These are phyloP conservation scores for Russula virescens DNA, from an alignment of 768 basidiomycete genomes.

Conservation along the genomic window DNA sequence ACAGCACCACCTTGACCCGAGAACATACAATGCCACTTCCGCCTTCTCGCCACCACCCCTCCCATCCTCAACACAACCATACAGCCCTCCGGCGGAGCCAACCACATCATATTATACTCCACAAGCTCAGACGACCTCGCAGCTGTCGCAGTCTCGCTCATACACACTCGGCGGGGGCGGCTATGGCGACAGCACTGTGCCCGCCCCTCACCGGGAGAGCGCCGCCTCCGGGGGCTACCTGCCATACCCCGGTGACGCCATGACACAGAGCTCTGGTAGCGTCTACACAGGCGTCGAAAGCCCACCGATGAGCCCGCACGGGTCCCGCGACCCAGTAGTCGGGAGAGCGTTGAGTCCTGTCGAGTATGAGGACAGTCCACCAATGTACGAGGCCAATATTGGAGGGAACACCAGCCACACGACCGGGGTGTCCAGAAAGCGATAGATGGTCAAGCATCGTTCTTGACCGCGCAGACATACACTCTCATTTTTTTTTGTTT, in stretches of 20 bases:
- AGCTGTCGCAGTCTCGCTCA: conserved; percentile 30
- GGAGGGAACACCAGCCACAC: not conserved
- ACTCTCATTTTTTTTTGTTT: not conserved
- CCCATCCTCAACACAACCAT: conserved; percentile 19
- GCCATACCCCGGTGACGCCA: conserved; percentile 22
- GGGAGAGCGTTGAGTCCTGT: conserved; percentile 10
- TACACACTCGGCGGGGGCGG: conserved; percentile 54
- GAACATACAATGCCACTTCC: conserved; percentile 38
- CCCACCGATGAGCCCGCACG: conserved; percentile 5
- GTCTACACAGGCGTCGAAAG: conserved; percentile 10
- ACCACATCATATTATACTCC: conserved; percentile 13
- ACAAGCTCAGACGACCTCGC: not conserved
- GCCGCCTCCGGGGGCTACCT: conserved; percentile 23
- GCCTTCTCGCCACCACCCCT: conserved; percentile 23
- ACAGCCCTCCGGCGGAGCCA: conserved; percentile 14
- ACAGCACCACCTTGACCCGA: conserved; percentile 31
- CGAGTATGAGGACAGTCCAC: conserved; percentile 51
- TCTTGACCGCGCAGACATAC: not conserved
- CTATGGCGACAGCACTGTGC: conserved; percentile 44
- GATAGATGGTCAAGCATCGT: conserved; percentile 3
- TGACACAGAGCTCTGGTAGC: conserved; percentile 4
- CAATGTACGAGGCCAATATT: conserved; percentile 56
- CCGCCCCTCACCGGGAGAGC: conserved; percentile 23
- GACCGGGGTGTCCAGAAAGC: not conserved
- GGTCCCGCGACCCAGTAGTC: not conserved